These are phyloP conservation scores for Ceratocystis lukuohia DNA, from an alignment of 2,329 filamentous ascomycete species.

Conservation along the genomic window DNA sequence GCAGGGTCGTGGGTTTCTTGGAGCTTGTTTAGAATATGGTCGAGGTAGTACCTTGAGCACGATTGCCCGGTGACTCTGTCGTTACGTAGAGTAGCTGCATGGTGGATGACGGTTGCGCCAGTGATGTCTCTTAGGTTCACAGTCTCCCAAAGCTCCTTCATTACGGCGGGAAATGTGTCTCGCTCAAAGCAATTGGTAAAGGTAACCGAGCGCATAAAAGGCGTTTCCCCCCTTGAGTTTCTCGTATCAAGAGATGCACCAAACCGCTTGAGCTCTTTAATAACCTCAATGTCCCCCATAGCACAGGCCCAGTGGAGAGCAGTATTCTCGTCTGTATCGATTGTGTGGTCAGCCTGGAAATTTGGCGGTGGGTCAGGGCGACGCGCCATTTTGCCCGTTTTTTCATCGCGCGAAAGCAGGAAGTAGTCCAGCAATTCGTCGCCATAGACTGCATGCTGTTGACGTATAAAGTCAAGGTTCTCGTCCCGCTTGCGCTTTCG, in stretches of 20 bases:
- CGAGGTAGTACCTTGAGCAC: slow-evolving; percentile 84
- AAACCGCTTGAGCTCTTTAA: slow-evolving; percentile 72
- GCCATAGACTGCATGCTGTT: slow-evolving; percentile 80
- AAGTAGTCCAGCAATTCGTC: slow-evolving; percentile 95
- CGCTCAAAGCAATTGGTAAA: slow-evolving; percentile 98
- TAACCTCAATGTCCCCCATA: slow-evolving; percentile 90
- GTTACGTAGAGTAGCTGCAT: slow-evolving; percentile 78
- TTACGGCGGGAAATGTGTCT: slow-evolving; percentile 71
- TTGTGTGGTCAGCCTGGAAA: slow-evolving; percentile 82
- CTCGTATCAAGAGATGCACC: slow-evolving; percentile 60
- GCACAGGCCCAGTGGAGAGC: slow-evolving; percentile 94
- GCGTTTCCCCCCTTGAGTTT: slow-evolving; percentile 68
- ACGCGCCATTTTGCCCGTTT: slow-evolving; percentile 40
- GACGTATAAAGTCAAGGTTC: slow-evolving; percentile 51
- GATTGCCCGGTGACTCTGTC: slow-evolving; percentile 71
- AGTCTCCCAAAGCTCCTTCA: slow-evolving; percentile 71
- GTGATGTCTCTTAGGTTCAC: slow-evolving; percentile 66
- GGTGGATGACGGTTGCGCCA: slow-evolving; percentile 82
- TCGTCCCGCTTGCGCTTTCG: slow-evolving; percentile 63
- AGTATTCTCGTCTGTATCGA: slow-evolving; percentile 84
- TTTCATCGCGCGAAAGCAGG: slow-evolving; percentile 69
- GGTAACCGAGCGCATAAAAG: slow-evolving; percentile 83
- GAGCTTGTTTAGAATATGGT: slow-evolving; percentile 78
- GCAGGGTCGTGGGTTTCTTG: slow-evolving; percentile 62
- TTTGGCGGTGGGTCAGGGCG: slow-evolving; percentile 68